These are phyloP conservation scores for Cystobasidium pallidum DNA, from an alignment of 1,284 basidiomycete genomes.

Conservation along the genomic window DNA sequence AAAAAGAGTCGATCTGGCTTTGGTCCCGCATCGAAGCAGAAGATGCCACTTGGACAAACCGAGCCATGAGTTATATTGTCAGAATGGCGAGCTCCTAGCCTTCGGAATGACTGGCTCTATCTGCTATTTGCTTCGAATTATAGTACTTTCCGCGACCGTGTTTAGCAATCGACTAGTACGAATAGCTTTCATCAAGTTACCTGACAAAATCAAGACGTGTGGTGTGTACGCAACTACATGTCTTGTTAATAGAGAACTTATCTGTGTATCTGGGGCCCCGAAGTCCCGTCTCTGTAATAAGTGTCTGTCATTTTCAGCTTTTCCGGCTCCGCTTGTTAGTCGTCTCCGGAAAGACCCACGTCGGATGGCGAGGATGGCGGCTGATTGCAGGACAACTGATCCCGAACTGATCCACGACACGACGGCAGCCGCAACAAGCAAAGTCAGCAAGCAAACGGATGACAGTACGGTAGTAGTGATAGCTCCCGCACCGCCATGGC, in stretches of 20 bases:
- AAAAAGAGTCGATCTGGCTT: constrained; percentile 31
- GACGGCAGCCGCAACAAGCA: neutral
- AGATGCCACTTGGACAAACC: constrained; percentile 38
- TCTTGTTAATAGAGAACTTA: no score
- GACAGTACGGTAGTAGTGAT: neutral
- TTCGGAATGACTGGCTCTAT: neutral
- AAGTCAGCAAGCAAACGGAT: neutral
- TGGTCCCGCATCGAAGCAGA: constrained; percentile 37
- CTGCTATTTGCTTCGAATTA: neutral
- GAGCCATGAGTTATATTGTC: constrained; percentile 23
- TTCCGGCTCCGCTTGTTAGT: neutral
- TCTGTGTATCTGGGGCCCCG: no score
- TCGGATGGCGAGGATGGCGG: neutral
- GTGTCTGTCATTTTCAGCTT: neutral
- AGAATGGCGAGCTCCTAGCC: no score
- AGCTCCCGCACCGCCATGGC: neutral
- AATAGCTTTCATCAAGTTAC: no score
- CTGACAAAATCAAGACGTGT: no score
- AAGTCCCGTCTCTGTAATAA: no score
- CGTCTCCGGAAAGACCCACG: neutral
- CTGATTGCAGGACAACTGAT: neutral
- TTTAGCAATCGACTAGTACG: neutral
- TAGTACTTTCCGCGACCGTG: no score
- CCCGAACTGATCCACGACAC: no score
- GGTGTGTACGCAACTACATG: neutral